Base-by-base conservation (phyloP, 345 rosid genomes). In the Lagerstroemia speciosa region DNA sequence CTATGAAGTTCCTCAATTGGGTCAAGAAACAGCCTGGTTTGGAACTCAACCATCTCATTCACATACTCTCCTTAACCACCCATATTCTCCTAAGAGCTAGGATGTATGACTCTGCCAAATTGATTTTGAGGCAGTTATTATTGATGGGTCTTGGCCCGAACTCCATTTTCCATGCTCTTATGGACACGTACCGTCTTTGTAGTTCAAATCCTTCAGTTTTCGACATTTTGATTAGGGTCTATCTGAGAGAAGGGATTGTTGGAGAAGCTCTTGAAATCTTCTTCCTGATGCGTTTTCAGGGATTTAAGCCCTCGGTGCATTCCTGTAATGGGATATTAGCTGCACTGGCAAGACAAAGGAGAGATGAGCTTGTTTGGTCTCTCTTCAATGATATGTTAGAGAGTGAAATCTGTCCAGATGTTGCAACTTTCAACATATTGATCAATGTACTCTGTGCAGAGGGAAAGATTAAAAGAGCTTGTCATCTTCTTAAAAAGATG, bases 151-250 rank as follows among this genome's bases (percentile, higher is more conserved):
- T 68, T 24, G 77, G 77, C 67, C 73, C 89, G 63, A 82, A 69
- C 61, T 78, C 89, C 40, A 83, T 80, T 78, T 93, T 93, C 81
- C 65, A 68, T 80, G 78, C 86, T 60, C 73, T 93, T 16, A 89
- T 93, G 92, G 79, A 75, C 52, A 84, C 97, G 0, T 89, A 90
- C 76, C 73, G 86, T 27, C 79, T 90, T 65, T 93, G 98, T 82
- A 86, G 82, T 67, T 90, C 98, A n/a, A 87, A 86, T 76, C 97
- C 97, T 67, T 82, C 96, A 3, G 88, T 90, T 65, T 93, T 90
- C 73, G 98, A 93, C 77, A 78, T 87, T 52, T 75, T 93, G 76
- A 86, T 90, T 72, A 84, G 87, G 77, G 82, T 83, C 62, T 88
- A 90, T 76, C 55, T 86, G 78, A 78, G 80, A 68, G 75, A 84